Evolutionary conservation across 2,329 filamentous ascomycete genomes (phyloP).

Genomic region (Xylaria sp.): DNA sequence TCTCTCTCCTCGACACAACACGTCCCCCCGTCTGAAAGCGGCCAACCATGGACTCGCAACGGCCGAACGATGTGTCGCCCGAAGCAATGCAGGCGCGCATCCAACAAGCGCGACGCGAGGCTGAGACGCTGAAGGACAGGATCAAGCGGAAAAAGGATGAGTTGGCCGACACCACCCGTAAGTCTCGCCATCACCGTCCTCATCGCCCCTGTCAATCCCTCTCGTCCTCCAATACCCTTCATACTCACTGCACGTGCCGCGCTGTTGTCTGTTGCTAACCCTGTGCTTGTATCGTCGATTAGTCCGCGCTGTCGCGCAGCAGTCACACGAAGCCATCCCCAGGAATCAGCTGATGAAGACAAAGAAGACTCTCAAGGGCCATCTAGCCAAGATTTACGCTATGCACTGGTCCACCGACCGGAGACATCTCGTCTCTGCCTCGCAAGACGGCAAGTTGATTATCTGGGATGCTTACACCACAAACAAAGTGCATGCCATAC

Average conservation of each 20-base stretch:
- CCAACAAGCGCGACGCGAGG: slow-evolving; percentile 92
- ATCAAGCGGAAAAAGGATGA: slow-evolving; percentile 99
- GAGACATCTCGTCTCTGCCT: slow-evolving; percentile 95
- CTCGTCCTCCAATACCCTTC: not conserved
- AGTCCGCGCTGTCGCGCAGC: slow-evolving; percentile 93
- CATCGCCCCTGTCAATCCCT: not conserved
- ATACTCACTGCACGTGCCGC: slow-evolving; percentile 8
- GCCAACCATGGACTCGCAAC: slow-evolving; percentile 66
- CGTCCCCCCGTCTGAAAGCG: slow-evolving; percentile 27
- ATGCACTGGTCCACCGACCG: slow-evolving; percentile 99
- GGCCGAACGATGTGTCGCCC: slow-evolving; percentile 72
- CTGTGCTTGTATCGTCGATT: slow-evolving; percentile 38
- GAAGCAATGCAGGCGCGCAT: slow-evolving; percentile 93
- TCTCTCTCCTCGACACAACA: slow-evolving; percentile 12
- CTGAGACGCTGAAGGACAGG: slow-evolving; percentile 95
- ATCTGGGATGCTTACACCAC: slow-evolving; percentile 99
- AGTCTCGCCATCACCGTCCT: slow-evolving; percentile 55
- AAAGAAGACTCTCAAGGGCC: slow-evolving; percentile 95
- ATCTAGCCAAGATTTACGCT: slow-evolving; percentile 98
- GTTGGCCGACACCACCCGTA: slow-evolving; percentile 96
- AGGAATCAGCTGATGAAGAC: slow-evolving; percentile 96
- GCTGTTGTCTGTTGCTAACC: slow-evolving; percentile 32
- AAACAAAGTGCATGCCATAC: slow-evolving; percentile 99
- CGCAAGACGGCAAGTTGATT: slow-evolving; percentile 98
- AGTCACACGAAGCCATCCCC: slow-evolving; percentile 91